These are phyloP conservation scores for Leccinum rimulosum DNA, from an alignment of 768 basidiomycete species.

Conservation along the genomic window DNA sequence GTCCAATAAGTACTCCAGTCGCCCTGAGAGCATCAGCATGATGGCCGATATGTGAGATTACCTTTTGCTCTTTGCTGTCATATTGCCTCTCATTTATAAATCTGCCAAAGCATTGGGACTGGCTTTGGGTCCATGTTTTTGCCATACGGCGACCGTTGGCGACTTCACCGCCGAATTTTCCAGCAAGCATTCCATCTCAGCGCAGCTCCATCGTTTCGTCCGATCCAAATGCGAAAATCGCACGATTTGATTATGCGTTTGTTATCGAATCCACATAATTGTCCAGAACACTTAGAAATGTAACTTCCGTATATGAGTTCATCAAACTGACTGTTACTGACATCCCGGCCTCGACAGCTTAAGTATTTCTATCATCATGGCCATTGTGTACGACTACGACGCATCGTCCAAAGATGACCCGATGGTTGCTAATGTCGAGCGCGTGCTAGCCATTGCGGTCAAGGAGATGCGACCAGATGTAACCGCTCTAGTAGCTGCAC, in stretches of 20 bases:
- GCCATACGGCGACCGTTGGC: neutral
- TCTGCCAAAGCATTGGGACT: slow-evolving; percentile 18
- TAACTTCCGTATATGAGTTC: neutral
- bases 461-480: slow-evolving; percentile 20
- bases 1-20: slow-evolving; percentile 25
- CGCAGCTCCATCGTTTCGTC: slow-evolving; percentile 25
- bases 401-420: slow-evolving; percentile 17
- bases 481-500: slow-evolving; percentile 10
- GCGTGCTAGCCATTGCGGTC: slow-evolving; percentile 1
- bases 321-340: neutral
- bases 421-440: slow-evolving; percentile 17
- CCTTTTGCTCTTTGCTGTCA: neutral
- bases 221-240: slow-evolving; percentile 34
- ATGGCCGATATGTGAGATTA: slow-evolving; percentile 20
- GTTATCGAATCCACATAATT: slow-evolving; percentile 20
- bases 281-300: slow-evolving; percentile 23
- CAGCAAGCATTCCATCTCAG: neutral
- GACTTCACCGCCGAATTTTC: neutral
- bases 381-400: slow-evolving; percentile 27
- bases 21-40: slow-evolving; percentile 16
- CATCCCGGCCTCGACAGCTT: slow-evolving; percentile 7
- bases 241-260: slow-evolving; percentile 31
- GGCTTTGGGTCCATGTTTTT: slow-evolving; percentile 10
- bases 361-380: slow-evolving; percentile 22
- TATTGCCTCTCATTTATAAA: slow-evolving; percentile 6